Evolutionary conservation across 2,329 filamentous ascomycete genomes (phyloP).

Genomic region (Uncinocarpus reesii): DNA sequence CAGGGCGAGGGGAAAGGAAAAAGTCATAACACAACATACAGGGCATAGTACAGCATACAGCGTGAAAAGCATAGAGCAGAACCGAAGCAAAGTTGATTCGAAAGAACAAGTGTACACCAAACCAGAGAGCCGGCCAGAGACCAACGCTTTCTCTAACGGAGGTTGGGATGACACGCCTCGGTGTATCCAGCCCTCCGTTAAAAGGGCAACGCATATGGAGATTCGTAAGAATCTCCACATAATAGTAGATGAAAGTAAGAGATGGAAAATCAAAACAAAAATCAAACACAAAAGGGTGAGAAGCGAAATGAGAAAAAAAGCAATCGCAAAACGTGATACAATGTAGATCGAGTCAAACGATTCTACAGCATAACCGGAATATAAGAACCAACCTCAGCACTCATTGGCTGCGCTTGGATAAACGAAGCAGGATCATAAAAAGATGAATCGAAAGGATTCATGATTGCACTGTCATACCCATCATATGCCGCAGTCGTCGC

Average conservation of each 20-base stretch:
- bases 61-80: background rate
- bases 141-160: background rate
- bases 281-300: slow-evolving; percentile 20
- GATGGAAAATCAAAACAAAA: slow-evolving; percentile 9
- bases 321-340: slow-evolving; percentile 19
- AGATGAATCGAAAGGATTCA: slow-evolving; percentile 27
- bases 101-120: background rate
- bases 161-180: background rate
- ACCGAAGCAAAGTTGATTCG: background rate
- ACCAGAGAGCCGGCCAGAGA: background rate
- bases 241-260: slow-evolving; percentile 22
- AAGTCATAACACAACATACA: background rate
- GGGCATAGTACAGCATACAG: background rate
- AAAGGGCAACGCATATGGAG: slow-evolving; percentile 4
- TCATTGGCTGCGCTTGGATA: slow-evolving; percentile 21
- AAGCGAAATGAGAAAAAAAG: slow-evolving; percentile 20
- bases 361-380: slow-evolving; percentile 27
- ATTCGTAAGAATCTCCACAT: slow-evolving; percentile 11
- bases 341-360: slow-evolving; percentile 14
- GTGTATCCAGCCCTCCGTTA: background rate
- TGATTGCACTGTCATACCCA: slow-evolving; percentile 20
- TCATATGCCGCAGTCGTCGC: slow-evolving; percentile 27
- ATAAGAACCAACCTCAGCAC: slow-evolving; percentile 30
- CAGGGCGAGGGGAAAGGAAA: background rate
- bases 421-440: slow-evolving; percentile 24